phyloP scores from a whole-genome alignment of 2,329 filamentous ascomycete species.

The Fusarium verrucosum region DNA sequence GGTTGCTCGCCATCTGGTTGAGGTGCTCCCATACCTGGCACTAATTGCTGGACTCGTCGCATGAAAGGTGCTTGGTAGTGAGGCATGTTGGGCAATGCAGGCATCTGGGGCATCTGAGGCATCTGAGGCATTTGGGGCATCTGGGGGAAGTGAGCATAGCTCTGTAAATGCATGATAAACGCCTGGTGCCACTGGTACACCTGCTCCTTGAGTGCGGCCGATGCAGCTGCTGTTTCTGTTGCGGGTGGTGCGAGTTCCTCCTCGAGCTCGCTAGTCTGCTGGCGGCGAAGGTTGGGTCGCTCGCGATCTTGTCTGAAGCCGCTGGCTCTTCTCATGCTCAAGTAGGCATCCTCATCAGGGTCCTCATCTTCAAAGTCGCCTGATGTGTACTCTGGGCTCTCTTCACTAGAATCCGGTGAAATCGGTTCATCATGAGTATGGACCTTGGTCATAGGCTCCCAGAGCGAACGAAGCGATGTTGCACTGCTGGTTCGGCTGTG shows the following conservation, averaged over 20 bases:
- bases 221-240: conserved; percentile 71
- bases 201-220: conserved; percentile 78
- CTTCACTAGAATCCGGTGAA: conserved; percentile 54
- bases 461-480: conserved; percentile 72
- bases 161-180: conserved; percentile 72
- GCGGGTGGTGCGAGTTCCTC: conserved; percentile 62
- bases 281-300: conserved; percentile 49
- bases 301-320: conserved; percentile 46
- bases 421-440: conserved; percentile 49
- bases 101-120: conserved; percentile 71
- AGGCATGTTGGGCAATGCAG: conserved; percentile 66
- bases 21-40: conserved; percentile 68
- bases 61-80: conserved; percentile 79
- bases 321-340: conserved; percentile 50
- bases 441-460: conserved; percentile 61
- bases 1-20: conserved; percentile 57
- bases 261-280: conserved; percentile 50
- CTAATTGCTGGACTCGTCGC: conserved; percentile 75
- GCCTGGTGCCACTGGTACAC: conserved; percentile 76
- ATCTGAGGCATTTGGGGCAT: conserved; percentile 65
- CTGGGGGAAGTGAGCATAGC: conserved; percentile 63
- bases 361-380: conserved; percentile 56
- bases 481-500: conserved; percentile 72
- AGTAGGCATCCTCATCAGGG: conserved; percentile 50
- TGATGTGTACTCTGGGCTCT: conserved; percentile 58